phyloP scores from a whole-genome alignment of 2,329 filamentous ascomycete genomes.

The Fusarium metavorans region DNA sequence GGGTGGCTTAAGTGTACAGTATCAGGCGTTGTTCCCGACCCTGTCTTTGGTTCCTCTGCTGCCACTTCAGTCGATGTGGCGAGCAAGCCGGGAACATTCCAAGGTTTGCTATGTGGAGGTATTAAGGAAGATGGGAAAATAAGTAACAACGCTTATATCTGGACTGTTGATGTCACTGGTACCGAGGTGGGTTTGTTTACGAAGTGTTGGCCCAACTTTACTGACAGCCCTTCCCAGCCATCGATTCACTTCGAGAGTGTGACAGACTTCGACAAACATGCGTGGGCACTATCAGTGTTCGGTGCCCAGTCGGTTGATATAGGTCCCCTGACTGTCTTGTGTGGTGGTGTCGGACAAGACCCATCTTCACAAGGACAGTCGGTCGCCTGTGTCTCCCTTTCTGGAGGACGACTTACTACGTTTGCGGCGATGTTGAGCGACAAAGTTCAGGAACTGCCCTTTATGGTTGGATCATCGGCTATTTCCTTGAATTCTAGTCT shows the following conservation, averaged over 20 bases:
- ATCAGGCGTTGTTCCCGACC: slow-evolving; percentile 49
- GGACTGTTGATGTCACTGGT: slow-evolving; percentile 64
- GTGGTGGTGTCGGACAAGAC: slow-evolving; percentile 50
- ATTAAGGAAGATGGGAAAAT: slow-evolving; percentile 74
- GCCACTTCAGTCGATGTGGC: slow-evolving; percentile 42
- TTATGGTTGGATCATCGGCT: slow-evolving; percentile 77
- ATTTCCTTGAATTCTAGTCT: slow-evolving; percentile 62
- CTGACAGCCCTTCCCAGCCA: slow-evolving; percentile 36
- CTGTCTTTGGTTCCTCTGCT: slow-evolving; percentile 60
- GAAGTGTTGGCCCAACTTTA: neutral
- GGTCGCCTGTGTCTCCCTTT: slow-evolving; percentile 38
- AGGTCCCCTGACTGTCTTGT: slow-evolving; percentile 41
- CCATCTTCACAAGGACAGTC: slow-evolving; percentile 45
- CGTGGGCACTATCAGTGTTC: slow-evolving; percentile 45
- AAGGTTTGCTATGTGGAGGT: slow-evolving; percentile 79
- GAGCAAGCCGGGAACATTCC: slow-evolving; percentile 49
- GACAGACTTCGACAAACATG: slow-evolving; percentile 1
- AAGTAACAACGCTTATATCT: slow-evolving; percentile 72
- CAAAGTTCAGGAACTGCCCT: slow-evolving; percentile 56
- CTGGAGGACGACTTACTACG: slow-evolving; percentile 43
- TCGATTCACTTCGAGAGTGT: slow-evolving; percentile 42
- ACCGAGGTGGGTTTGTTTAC: slow-evolving; percentile 48
- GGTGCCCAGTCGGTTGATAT: slow-evolving; percentile 46
- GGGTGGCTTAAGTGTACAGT: slow-evolving; percentile 62
- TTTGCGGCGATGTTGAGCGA: slow-evolving; percentile 11